These are phyloP conservation scores for Fomitiporia mediterranea DNA, from an alignment of 1,284 basidiomycete genomes.

Conservation along the genomic window DNA sequence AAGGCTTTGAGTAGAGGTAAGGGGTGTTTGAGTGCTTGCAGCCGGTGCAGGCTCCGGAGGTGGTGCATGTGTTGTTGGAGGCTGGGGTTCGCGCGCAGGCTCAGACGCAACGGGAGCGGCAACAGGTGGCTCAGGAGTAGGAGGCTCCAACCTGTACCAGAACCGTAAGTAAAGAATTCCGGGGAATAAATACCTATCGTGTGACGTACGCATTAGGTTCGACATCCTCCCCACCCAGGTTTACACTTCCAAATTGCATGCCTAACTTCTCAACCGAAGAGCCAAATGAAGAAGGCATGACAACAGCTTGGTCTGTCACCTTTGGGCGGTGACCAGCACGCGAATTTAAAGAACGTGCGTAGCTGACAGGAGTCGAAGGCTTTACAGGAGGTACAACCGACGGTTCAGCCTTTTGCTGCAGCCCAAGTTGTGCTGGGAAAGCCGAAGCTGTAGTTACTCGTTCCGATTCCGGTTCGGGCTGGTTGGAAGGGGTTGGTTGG, in stretches of 20 bases:
- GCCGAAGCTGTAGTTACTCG: constrained; percentile 26
- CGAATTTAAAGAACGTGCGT: constrained; percentile 41
- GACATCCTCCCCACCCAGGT: constrained; percentile 59
- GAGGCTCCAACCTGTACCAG: constrained; percentile 16
- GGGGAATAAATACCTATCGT: neutral
- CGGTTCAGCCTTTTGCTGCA: constrained; percentile 26
- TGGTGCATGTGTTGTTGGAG: constrained; percentile 17
- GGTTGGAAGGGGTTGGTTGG: constrained; percentile 23
- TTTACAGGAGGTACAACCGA: constrained; percentile 34
- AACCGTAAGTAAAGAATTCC: neutral
- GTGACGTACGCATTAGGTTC: constrained; percentile 41
- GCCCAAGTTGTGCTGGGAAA: constrained; percentile 29
- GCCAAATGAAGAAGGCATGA: constrained; percentile 63
- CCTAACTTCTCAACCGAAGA: constrained; percentile 64
- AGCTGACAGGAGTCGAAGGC: constrained; percentile 33
- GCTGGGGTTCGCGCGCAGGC: constrained; percentile 28
- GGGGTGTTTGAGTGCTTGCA: constrained; percentile 33
- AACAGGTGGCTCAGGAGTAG: constrained; percentile 27
- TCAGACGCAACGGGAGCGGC: constrained; percentile 31
- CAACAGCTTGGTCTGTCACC: constrained; percentile 66
- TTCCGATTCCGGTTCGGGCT: constrained; percentile 33
- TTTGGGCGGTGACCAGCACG: constrained; percentile 56
- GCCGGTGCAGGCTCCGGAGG: constrained; percentile 26
- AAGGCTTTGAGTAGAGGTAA: constrained; percentile 28
- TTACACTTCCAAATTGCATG: constrained; percentile 80